Evolutionary conservation across 2,329 filamentous ascomycete genomes (phyloP).

Genomic region (Hypoxylon sp.): DNA sequence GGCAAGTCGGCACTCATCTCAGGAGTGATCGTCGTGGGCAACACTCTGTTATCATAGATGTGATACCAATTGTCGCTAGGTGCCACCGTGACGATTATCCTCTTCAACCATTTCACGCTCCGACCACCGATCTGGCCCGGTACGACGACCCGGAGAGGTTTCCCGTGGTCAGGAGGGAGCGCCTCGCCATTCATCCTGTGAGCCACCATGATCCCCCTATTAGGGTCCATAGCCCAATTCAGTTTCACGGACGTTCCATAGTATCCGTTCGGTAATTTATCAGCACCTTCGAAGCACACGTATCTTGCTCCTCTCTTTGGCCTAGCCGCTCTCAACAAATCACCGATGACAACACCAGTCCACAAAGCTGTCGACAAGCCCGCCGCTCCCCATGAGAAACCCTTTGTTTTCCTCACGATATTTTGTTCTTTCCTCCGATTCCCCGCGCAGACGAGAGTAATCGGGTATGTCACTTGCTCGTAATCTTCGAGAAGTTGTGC

Average conservation of each 20-base stretch:
- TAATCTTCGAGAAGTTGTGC: slow-evolving; percentile 80
- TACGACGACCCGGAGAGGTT: slow-evolving; percentile 84
- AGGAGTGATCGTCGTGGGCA: slow-evolving; percentile 88
- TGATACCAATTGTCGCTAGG: slow-evolving; percentile 97
- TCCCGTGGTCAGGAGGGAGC: slow-evolving; percentile 86
- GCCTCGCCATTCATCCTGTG: slow-evolving; percentile 92
- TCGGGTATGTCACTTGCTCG: slow-evolving; percentile 85
- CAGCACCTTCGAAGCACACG: slow-evolving; percentile 92
- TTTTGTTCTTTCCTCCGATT: slow-evolving; percentile 96
- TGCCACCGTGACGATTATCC: slow-evolving; percentile 80
- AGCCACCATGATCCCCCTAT: slow-evolving; percentile 87
- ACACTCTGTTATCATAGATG: slow-evolving; percentile 90
- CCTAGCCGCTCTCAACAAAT: slow-evolving; percentile 77
- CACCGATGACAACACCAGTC: slow-evolving; percentile 83
- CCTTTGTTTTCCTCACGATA: slow-evolving; percentile 88
- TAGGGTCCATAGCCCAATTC: slow-evolving; percentile 88
- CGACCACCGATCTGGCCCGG: slow-evolving; percentile 93
- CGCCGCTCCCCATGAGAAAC: slow-evolving; percentile 93
- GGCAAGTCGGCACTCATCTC: slow-evolving; percentile 82
- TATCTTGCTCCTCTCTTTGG: slow-evolving; percentile 81
- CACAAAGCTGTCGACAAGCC: slow-evolving; percentile 90
- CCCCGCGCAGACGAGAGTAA: slow-evolving; percentile 92
- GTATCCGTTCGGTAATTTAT: slow-evolving; percentile 87
- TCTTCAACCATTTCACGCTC: slow-evolving; percentile 94
- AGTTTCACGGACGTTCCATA: slow-evolving; percentile 92